These are phyloP conservation scores for Ocimum tenuiflorum DNA, from an alignment of 257 asterid genomes.

Conservation along the genomic window DNA sequence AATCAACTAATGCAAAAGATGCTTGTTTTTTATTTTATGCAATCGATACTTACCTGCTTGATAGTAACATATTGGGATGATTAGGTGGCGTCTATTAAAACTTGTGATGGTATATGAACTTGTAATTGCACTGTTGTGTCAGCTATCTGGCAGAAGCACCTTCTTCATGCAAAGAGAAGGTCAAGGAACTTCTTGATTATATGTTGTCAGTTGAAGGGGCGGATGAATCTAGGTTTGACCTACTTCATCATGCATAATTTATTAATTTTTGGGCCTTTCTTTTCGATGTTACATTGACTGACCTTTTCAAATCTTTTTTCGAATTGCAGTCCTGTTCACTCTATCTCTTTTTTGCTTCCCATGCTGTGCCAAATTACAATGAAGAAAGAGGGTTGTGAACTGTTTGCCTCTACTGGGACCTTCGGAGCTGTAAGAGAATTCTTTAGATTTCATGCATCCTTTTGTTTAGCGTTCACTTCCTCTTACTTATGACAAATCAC, in stretches of 20 bases:
- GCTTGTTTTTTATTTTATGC: constrained; percentile 14
- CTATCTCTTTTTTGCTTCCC: constrained; percentile 79
- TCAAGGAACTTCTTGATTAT: constrained; percentile 57
- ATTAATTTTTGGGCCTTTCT: neutral
- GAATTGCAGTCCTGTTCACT: constrained; percentile 50
- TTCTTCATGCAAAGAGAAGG: constrained; percentile 62
- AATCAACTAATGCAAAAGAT: neutral
- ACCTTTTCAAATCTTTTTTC: constrained; percentile 8
- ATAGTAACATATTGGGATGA: neutral
- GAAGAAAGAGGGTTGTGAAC: constrained; percentile 53
- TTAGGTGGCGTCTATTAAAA: constrained; percentile 6
- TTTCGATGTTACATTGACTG: constrained; percentile 12
- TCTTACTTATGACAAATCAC: neutral
- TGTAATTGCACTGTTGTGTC: constrained; percentile 21
- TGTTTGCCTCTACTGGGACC: constrained; percentile 57
- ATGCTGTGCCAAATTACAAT: constrained; percentile 83
- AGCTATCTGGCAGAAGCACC: constrained; percentile 96
- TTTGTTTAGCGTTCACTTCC: constrained; percentile 3
- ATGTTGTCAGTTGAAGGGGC: constrained; percentile 77
- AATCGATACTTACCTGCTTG: constrained; percentile 2
- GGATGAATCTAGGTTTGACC: constrained; percentile 53
- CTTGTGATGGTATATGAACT: constrained; percentile 12
- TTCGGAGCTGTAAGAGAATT: constrained; percentile 44
- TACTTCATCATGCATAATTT: constrained; percentile 15
- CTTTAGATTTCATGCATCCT: constrained; percentile 3